Percentiles rank a stretch among this genome's conserved stretches.
Evolutionary conservation across 441 rosid species (phyloP).

Genomic region (Mallotus repandus): DNA sequence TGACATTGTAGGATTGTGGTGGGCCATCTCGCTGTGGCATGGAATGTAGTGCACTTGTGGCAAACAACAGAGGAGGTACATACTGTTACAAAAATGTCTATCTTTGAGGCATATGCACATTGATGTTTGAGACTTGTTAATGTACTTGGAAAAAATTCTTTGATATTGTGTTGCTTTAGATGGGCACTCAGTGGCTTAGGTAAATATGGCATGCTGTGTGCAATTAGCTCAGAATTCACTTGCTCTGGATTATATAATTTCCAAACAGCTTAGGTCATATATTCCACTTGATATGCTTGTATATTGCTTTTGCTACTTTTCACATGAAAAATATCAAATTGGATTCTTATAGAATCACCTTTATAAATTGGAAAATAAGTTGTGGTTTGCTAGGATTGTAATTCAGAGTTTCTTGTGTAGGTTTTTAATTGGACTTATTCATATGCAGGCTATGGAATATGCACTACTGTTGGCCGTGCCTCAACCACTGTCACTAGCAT

Average conservation of each 20-base stretch:
- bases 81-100: conserved; percentile 13
- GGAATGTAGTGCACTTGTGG: conserved; percentile 75
- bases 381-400: neutral
- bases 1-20: conserved; percentile 64
- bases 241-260: neutral
- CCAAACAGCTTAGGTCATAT: neutral
- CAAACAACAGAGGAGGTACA: conserved; percentile 58
- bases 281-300: neutral
- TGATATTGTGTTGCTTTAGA: no score
- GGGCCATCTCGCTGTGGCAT: conserved; percentile 78
- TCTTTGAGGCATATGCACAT: neutral
- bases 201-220: no score
- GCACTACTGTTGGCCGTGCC: conserved; percentile 63
- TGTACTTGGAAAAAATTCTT: no score
- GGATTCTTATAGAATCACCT: neutral
- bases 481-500: conserved; percentile 47
- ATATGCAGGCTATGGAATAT: conserved; percentile 82
- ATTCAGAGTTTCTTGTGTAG: neutral
- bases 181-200: no score
- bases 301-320: neutral
- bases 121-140: no score
- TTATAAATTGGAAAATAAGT: neutral
- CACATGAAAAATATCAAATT: neutral
- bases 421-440: conserved; percentile 4
- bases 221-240: no score